Evolutionary conservation across 1,139 yeast genomes (phyloP).

Genomic region (Waltiozyma sp.): DNA sequence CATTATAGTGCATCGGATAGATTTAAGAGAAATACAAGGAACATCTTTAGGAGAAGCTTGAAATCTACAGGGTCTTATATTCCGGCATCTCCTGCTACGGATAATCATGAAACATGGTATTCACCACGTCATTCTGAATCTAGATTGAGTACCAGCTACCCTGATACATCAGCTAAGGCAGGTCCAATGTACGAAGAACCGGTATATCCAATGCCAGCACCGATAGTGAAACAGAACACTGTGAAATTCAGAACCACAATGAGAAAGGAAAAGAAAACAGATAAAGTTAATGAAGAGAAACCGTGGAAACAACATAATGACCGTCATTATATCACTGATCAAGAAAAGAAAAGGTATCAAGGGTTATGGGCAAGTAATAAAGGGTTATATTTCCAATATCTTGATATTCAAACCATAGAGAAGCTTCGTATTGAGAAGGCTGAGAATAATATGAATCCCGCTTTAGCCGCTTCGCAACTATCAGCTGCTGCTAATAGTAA

Average conservation of each 20-base stretch:
- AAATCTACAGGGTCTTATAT: slow-evolving; percentile 3
- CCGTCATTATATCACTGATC: slow-evolving; percentile 47
- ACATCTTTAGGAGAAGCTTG: slow-evolving; percentile 16
- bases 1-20: slow-evolving; percentile 4
- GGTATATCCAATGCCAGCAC: not conserved
- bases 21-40: slow-evolving; percentile 18
- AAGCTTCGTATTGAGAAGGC: slow-evolving; percentile 22
- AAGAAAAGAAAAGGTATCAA: slow-evolving; percentile 79
- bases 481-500: slow-evolving; percentile 20
- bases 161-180: not conserved
- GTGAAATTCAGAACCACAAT: slow-evolving; percentile 54
- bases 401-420: slow-evolving; percentile 25
- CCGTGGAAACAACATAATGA: slow-evolving; percentile 91
- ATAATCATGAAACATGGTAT: not conserved
- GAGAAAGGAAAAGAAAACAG: slow-evolving; percentile 45
- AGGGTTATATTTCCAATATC: slow-evolving; percentile 44
- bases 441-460: slow-evolving; percentile 12
- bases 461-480: slow-evolving; percentile 14
- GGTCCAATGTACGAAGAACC: not conserved
- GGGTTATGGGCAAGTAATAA: slow-evolving; percentile 88
- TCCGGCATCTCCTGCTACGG: not conserved
- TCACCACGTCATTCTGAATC: not conserved
- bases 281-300: slow-evolving; percentile 71
- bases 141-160: not conserved
- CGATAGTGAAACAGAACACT: slow-evolving; percentile 5